Evolutionary conservation across 2,329 filamentous ascomycete species (phyloP).

Genomic region (Corynespora cassiicola): DNA sequence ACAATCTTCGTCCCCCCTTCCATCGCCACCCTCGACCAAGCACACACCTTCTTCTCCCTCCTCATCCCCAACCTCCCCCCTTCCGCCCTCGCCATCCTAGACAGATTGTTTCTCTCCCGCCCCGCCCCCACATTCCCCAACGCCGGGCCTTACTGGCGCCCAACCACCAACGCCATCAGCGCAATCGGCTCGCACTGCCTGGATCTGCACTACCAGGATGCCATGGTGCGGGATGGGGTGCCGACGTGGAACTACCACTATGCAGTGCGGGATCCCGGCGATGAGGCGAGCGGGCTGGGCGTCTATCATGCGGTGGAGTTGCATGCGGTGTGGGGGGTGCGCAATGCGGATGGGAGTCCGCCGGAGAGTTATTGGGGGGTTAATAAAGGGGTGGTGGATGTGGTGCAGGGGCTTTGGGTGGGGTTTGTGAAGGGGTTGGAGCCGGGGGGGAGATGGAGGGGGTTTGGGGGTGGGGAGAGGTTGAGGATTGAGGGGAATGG

Average conservation of each 20-base stretch:
- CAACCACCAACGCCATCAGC: slow-evolving; percentile 65
- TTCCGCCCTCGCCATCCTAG: slow-evolving; percentile 59
- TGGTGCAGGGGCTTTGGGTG: slow-evolving; percentile 75
- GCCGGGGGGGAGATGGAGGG: slow-evolving; percentile 61
- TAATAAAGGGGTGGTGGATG: slow-evolving; percentile 65
- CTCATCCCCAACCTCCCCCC: slow-evolving; percentile 65
- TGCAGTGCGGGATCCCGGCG: slow-evolving; percentile 66
- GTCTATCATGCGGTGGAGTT: slow-evolving; percentile 73
- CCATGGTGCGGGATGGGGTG: slow-evolving; percentile 46
- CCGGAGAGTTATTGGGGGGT: slow-evolving; percentile 63
- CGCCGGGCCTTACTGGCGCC: slow-evolving; percentile 64
- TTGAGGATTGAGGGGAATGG: slow-evolving; percentile 47
- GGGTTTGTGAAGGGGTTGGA: slow-evolving; percentile 73
- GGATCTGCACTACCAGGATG: slow-evolving; percentile 61
- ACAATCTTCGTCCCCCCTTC: slow-evolving; percentile 64
- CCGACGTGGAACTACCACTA: slow-evolving; percentile 73
- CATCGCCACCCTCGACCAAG: slow-evolving; percentile 55
- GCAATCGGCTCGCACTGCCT: slow-evolving; percentile 72
- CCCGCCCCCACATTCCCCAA: slow-evolving; percentile 49
- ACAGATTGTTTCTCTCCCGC: slow-evolving; percentile 62
- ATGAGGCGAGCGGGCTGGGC: slow-evolving; percentile 63
- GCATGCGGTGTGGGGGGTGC: slow-evolving; percentile 71
- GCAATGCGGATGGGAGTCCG: slow-evolving; percentile 56
- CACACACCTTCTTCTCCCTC: slow-evolving; percentile 62
- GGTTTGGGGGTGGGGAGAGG: slow-evolving; percentile 58